Evolutionary conservation across 257 asterid species (phyloP).

Genomic region (Coffea canephora): DNA sequence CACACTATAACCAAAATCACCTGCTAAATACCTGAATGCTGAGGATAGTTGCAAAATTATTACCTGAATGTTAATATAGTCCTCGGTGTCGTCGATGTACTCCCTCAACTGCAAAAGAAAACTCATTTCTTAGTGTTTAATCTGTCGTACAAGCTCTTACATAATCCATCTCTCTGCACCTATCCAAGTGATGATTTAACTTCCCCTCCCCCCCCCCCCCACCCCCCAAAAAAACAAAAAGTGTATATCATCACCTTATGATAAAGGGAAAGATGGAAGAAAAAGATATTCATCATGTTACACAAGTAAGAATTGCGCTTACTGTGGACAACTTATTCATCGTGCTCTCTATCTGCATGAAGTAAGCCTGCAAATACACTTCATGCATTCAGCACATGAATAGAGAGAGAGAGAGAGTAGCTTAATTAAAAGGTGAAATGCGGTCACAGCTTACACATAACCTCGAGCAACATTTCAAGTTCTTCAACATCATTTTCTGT

Average conservation of each 20-base stretch:
- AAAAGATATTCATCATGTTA: not conserved
- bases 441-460: conserved; percentile 10
- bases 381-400: not conserved
- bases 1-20: not conserved
- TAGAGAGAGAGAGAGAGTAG: not conserved
- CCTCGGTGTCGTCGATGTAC: conserved; percentile 91
- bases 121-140: conserved; percentile 5
- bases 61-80: conserved; percentile 95
- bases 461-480: conserved; percentile 97
- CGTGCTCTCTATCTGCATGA: conserved; percentile 86
- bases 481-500: conserved; percentile 76
- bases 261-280: not conserved
- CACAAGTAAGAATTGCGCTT: conserved; percentile 13
- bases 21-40: not conserved
- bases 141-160: not conserved
- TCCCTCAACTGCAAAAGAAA: conserved; percentile 62
- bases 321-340: conserved; percentile 79
- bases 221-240: too few relatives aligned
- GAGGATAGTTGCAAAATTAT: not conserved
- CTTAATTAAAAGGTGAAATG: not conserved
- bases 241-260: not conserved
- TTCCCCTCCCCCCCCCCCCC: not conserved
- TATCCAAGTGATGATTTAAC: not conserved
- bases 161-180: not conserved
- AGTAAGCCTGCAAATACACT: conserved; percentile 62